A percentile compares a stretch with the other conserved stretches of the same genome.
phyloP scores from a whole-genome alignment of 768 basidiomycete species.

The Sarcodon sp. region DNA sequence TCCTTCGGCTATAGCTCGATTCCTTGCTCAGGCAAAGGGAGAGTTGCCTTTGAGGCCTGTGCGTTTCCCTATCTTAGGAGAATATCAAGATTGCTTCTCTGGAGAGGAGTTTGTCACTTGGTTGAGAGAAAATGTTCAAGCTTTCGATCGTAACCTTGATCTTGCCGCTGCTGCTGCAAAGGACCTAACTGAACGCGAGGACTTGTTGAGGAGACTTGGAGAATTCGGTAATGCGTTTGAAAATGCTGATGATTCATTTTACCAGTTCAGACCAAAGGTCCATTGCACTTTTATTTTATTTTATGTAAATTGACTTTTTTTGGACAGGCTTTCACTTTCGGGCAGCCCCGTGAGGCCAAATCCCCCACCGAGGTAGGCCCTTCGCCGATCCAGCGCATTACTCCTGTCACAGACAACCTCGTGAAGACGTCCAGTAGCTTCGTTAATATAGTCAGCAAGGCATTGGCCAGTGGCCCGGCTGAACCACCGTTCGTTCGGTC shows the following conservation, averaged over 20 bases:
- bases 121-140: slow-evolving; percentile 68
- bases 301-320: background rate
- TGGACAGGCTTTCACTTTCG: slow-evolving; percentile 47
- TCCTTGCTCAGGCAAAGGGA: slow-evolving; percentile 58
- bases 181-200: slow-evolving; percentile 39
- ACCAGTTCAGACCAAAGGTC: slow-evolving; percentile 77
- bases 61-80: slow-evolving; percentile 69
- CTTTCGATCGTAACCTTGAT: slow-evolving; percentile 67
- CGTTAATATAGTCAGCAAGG: slow-evolving; percentile 63
- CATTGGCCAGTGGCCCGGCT: slow-evolving; percentile 30
- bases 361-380: slow-evolving; percentile 10
- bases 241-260: slow-evolving; percentile 65
- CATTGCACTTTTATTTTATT: slow-evolving; percentile 3
- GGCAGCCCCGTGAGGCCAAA: slow-evolving; percentile 14
- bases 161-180: slow-evolving; percentile 60
- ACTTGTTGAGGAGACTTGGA: slow-evolving; percentile 58
- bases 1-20: slow-evolving; percentile 48
- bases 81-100: slow-evolving; percentile 77
- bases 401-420: slow-evolving; percentile 48
- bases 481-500: slow-evolving; percentile 64
- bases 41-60: slow-evolving; percentile 63
- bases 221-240: slow-evolving; percentile 79
- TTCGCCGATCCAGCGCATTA: slow-evolving; percentile 21
- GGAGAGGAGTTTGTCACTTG: slow-evolving; percentile 85
- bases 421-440: slow-evolving; percentile 59